These are phyloP conservation scores for Trypanosoma melophagium DNA, from an alignment of 208 protist genomes.

Conservation along the genomic window DNA sequence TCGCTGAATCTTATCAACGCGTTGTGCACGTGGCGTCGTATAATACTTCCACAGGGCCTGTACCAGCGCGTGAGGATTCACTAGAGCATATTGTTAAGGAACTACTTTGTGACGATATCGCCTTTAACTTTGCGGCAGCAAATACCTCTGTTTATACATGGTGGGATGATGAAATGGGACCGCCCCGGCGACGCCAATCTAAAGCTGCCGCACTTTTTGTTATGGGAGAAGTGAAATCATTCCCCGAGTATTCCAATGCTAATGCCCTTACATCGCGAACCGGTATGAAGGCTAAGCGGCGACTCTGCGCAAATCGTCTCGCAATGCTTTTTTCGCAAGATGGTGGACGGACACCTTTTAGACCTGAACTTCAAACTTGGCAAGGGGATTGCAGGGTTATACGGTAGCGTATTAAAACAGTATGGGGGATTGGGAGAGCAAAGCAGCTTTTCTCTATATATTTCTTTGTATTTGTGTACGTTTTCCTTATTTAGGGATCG, in stretches of 20 bases:
- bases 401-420: not conserved
- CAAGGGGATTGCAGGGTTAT: not conserved
- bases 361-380: not conserved
- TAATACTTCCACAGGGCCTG: not conserved
- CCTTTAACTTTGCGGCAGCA: constrained; percentile 33
- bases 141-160: constrained; percentile 7
- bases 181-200: not conserved
- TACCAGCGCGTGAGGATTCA: not conserved
- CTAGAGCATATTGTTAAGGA: constrained; percentile 19
- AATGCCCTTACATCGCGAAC: constrained; percentile 8
- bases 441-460: too few species aligned
- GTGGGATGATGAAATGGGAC: not conserved
- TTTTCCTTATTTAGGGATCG: too few species aligned
- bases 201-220: constrained; percentile 14
- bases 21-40: not conserved
- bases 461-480: too few species aligned
- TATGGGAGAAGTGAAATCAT: constrained; percentile 8
- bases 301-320: constrained; percentile 18
- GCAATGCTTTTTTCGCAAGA: constrained; percentile 10
- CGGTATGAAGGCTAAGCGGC: constrained; percentile 19
- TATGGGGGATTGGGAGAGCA: not conserved
- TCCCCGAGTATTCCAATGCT: constrained; percentile 12
- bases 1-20: constrained; percentile 11
- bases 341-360: constrained; percentile 1
- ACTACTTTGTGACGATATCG: constrained; percentile 36